Evolutionary conservation across 352 stramenopile genomes (phyloP), one percentile per base, ranked within the genome.

Genomic region (Phytophthora cajani): DNA sequence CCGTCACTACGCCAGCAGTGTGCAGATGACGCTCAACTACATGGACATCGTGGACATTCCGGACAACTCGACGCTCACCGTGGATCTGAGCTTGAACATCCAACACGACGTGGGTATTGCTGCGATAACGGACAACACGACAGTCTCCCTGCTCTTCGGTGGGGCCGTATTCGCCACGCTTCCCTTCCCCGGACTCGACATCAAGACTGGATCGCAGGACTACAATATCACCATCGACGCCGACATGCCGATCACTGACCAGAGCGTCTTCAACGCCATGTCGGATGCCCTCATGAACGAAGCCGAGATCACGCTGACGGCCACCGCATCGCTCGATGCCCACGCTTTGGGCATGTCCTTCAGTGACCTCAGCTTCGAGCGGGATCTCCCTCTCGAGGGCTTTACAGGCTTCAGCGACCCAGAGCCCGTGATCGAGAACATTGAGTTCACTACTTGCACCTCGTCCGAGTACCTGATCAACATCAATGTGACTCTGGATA

Each of bases 11-110:
- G 64, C 74, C 32, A 75, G 82, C 55, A 77, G 84, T 47, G 77
- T 91, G 30, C 46, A 82, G 44, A 55, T 93, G 50, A 69, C 46
- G 4, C 64, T 92, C 53, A 90, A 91, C 77, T 85, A 85, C 72
- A 70, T 93, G 51, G 85, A 92, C 54, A 73, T 93, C 52, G 60
- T 78, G 30, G 62, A 51, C 12, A 74, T 91, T 14, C 58, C 74
- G 19, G 69, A 79, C 32, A 79, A 79, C 52, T 58, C 72, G 47
- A 80, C 67, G 1, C 56, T 89, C 10, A 77, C 64, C n/a, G 74
- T 89, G 10, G 72, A 82, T 54, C 27, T 91, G 11, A 90, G 76
- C 27, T 44, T 93, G 8, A 79, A 74, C 53, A 62, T 89, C 1
- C 62, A 79, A 46, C 77, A 90, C 71, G 63, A 85, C 14, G 56